A percentile compares a stretch with the other conserved stretches of the same genome.
phyloP scores from a whole-genome alignment of 208 protist species.

The Leishmania major region DNA sequence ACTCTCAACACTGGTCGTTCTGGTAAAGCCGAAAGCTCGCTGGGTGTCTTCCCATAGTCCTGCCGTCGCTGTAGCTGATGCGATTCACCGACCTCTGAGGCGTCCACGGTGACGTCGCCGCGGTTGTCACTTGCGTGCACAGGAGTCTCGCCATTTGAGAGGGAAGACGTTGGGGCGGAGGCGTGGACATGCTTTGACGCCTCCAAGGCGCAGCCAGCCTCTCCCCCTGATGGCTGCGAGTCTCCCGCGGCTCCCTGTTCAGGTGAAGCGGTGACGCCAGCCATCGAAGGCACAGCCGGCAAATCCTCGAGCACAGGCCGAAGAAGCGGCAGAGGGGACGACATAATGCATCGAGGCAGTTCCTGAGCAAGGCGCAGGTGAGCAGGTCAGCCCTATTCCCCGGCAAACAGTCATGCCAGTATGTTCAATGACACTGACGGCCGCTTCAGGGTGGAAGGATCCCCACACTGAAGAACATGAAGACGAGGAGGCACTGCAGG shows the following conservation, averaged over 20 bases:
- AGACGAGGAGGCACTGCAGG: not conserved
- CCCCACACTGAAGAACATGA: not conserved
- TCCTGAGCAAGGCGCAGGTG: not conserved
- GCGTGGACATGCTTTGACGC: not conserved
- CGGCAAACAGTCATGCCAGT: not conserved
- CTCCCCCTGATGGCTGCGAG: not conserved
- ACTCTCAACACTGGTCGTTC: not conserved
- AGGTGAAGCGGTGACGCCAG: not conserved
- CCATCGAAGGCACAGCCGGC: not conserved
- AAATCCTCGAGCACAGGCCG: not conserved
- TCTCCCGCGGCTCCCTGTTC: not conserved
- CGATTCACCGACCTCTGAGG: not conserved
- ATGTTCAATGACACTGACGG: not conserved
- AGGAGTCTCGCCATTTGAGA: slow-evolving; percentile 11
- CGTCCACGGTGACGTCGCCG: not conserved
- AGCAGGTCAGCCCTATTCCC: not conserved
- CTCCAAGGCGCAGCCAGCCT: not conserved
- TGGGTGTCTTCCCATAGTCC: not conserved
- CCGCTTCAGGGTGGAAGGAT: not conserved
- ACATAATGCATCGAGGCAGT: not conserved
- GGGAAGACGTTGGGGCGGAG: slow-evolving; percentile 4
- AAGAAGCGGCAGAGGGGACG: not conserved
- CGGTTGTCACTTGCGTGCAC: not conserved
- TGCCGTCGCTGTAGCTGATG: not conserved
- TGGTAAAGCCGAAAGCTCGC: slow-evolving; percentile 7